Evolutionary conservation across 768 basidiomycete genomes (phyloP).

Genomic region (Lepiota venenata): DNA sequence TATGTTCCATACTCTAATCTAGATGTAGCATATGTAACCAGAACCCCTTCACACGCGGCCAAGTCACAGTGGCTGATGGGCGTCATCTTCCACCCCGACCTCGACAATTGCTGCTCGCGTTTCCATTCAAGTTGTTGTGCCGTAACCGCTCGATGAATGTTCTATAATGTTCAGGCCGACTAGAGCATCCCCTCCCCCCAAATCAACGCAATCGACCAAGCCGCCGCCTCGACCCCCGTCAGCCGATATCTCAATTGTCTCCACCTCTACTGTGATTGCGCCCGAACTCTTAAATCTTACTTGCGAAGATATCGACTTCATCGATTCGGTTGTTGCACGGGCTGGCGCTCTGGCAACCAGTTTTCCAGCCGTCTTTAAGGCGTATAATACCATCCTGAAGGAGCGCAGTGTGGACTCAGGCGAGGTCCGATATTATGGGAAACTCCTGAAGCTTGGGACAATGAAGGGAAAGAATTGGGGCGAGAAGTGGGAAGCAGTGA

Average conservation of each 20-base stretch:
- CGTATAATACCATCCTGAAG: constrained; percentile 75
- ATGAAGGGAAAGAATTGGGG: constrained; percentile 78
- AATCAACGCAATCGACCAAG: constrained; percentile 20
- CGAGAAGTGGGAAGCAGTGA: constrained; percentile 77
- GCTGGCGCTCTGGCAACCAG: constrained; percentile 68
- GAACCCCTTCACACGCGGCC: too few species aligned
- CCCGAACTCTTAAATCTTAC: constrained; percentile 54
- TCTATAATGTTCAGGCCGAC: constrained; percentile 44
- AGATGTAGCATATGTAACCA: too few species aligned
- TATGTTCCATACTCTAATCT: too few species aligned
- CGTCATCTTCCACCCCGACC: background rate
- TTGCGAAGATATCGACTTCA: constrained; percentile 58
- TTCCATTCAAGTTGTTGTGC: background rate
- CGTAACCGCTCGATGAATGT: background rate
- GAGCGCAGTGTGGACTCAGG: constrained; percentile 75
- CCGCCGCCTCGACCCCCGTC: constrained; percentile 12
- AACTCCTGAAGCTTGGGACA: constrained; percentile 79
- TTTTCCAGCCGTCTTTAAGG: constrained; percentile 79
- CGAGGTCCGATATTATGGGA: constrained; percentile 80
- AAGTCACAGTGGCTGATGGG: background rate
- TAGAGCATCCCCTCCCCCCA: constrained; percentile 45
- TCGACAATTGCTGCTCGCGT: background rate
- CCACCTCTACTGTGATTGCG: constrained; percentile 35
- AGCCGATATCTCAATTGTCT: constrained; percentile 23
- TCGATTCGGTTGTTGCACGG: constrained; percentile 71